Conservation (phyloP, 1,139 yeast genomes). For the Kodamaea ohmeri region DNA sequence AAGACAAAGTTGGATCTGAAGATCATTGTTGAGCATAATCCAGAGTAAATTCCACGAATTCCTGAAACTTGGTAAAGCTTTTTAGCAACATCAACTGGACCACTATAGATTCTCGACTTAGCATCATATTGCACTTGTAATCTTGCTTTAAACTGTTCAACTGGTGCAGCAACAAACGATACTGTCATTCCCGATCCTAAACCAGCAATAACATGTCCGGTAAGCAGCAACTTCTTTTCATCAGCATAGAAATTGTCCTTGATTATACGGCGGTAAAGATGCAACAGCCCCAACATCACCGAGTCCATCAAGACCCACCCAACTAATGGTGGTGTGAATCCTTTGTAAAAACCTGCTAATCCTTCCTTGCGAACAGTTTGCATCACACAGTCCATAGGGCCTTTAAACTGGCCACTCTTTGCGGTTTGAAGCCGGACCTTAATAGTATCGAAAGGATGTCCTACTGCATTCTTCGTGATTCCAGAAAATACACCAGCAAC, state of each 20-base stretch:
- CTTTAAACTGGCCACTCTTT: slow-evolving; percentile 63
- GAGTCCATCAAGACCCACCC: slow-evolving; percentile 96
- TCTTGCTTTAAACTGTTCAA: slow-evolving; percentile 85
- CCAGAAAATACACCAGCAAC: slow-evolving; percentile 89
- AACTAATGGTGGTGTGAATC: slow-evolving; percentile 86
- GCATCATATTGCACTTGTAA: slow-evolving; percentile 89
- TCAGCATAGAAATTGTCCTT: slow-evolving; percentile 61
- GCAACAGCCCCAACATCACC: slow-evolving; percentile 82
- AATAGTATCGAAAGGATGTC: slow-evolving; percentile 91
- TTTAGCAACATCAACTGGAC: slow-evolving; percentile 72
- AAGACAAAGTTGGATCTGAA: slow-evolving; percentile 83
- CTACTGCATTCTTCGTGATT: slow-evolving; percentile 80
- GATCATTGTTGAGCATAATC: slow-evolving; percentile 80
- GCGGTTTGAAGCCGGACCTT: slow-evolving; percentile 88
- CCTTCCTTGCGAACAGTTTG: slow-evolving; percentile 78
- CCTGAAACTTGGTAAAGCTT: slow-evolving; percentile 59
- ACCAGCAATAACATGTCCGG: slow-evolving; percentile 74
- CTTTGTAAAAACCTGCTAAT: slow-evolving; percentile 72
- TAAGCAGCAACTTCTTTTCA: slow-evolving; percentile 60
- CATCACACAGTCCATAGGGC: slow-evolving; percentile 77
- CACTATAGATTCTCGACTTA: slow-evolving; percentile 60
- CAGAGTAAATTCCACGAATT: slow-evolving; percentile 71
- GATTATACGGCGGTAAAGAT: slow-evolving; percentile 66
- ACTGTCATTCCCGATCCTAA: slow-evolving; percentile 91
- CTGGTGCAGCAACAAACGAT: slow-evolving; percentile 90